Evolutionary conservation across 2,329 filamentous ascomycete genomes (phyloP).

Genomic region (Fusarium praegraminearum): DNA sequence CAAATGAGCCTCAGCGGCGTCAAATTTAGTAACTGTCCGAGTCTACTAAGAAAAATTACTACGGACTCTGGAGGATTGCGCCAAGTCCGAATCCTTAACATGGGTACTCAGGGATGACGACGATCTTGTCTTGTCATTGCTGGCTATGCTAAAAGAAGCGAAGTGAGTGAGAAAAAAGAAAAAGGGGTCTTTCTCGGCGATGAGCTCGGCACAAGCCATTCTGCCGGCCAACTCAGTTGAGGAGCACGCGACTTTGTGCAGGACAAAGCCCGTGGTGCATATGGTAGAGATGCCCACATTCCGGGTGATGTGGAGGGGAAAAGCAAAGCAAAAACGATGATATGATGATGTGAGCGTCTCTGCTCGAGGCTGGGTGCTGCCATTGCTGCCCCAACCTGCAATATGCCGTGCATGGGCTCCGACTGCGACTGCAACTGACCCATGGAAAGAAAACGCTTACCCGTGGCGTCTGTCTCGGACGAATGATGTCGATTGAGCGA

Average conservation of each 20-base stretch:
- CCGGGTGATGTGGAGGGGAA: conserved; percentile 13
- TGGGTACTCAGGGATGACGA: conserved; percentile 30
- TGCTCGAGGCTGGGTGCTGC: conserved; percentile 12
- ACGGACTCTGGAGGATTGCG: conserved; percentile 17
- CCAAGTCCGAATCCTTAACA: conserved; percentile 29
- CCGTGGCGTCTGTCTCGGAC: conserved; percentile 40
- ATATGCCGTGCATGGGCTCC: conserved; percentile 37
- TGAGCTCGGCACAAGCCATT: conserved; percentile 38
- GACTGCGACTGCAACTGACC: conserved; percentile 19
- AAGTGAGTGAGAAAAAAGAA: conserved; percentile 41
- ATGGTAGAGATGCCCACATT: conserved; percentile 9
- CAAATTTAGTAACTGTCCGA: conserved; percentile 22
- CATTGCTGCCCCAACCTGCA: conserved; percentile 9
- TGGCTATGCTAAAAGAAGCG: conserved; percentile 33
- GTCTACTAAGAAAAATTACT: not conserved
- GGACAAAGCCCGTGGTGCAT: conserved; percentile 36
- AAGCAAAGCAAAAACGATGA: conserved; percentile 37
- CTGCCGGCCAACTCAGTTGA: conserved; percentile 22
- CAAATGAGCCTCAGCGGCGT: conserved; percentile 36
- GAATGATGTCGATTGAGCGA: conserved; percentile 39
- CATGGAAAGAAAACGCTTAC: conserved; percentile 26
- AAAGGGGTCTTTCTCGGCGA: conserved; percentile 41
- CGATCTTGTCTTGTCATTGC: conserved; percentile 36
- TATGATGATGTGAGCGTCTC: conserved; percentile 32
- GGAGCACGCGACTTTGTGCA: conserved; percentile 46